A percentile compares a stretch with the other conserved stretches of the same genome.
phyloP scores from a whole-genome alignment of 2,329 filamentous ascomycete genomes.

The Tolypocladium tundrense region DNA sequence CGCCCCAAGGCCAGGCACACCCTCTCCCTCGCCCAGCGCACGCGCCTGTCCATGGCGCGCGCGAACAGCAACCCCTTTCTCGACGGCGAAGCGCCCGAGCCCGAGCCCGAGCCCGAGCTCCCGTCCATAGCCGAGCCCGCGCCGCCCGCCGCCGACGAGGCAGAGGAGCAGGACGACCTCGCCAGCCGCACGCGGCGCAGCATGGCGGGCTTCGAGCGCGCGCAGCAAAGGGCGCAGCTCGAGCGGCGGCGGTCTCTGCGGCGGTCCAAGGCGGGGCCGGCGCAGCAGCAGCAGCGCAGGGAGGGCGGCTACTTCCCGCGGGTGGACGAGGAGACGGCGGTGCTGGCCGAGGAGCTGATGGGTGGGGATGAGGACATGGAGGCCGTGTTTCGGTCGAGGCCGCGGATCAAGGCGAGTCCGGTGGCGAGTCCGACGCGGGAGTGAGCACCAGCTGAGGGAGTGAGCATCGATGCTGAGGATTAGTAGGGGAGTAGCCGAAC shows the following conservation, averaged over 20 bases:
- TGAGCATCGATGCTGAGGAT: constrained; percentile 5
- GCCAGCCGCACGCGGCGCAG: constrained; percentile 48
- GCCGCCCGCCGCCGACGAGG: neutral
- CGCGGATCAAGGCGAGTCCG: constrained; percentile 70
- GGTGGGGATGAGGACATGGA: constrained; percentile 60
- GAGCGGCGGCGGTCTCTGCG: constrained; percentile 42
- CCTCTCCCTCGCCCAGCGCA: constrained; percentile 65
- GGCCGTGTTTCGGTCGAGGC: constrained; percentile 75
- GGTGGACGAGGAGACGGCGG: constrained; percentile 35
- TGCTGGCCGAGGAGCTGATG: constrained; percentile 60
- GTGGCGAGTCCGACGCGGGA: constrained; percentile 37
- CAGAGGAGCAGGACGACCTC: constrained; percentile 36
- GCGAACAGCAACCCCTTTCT: constrained; percentile 34
- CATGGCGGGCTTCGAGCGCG: constrained; percentile 53
- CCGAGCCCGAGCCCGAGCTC: constrained; percentile 9
- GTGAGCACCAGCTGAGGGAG: constrained; percentile 11
- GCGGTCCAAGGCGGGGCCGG: constrained; percentile 26
- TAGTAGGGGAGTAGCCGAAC: neutral
- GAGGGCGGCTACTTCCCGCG: constrained; percentile 37
- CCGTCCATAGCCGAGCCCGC: neutral
- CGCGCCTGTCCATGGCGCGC: constrained; percentile 68
- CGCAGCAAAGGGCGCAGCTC: constrained; percentile 48
- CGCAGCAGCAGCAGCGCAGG: constrained; percentile 20
- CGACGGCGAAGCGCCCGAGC: constrained; percentile 15
- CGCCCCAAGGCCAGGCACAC: constrained; percentile 37